Percentiles rank a stretch among this genome's conserved stretches.
These are phyloP conservation scores for Crithidia acanthocephali DNA, from an alignment of 208 protist species.

Conservation along the genomic window DNA sequence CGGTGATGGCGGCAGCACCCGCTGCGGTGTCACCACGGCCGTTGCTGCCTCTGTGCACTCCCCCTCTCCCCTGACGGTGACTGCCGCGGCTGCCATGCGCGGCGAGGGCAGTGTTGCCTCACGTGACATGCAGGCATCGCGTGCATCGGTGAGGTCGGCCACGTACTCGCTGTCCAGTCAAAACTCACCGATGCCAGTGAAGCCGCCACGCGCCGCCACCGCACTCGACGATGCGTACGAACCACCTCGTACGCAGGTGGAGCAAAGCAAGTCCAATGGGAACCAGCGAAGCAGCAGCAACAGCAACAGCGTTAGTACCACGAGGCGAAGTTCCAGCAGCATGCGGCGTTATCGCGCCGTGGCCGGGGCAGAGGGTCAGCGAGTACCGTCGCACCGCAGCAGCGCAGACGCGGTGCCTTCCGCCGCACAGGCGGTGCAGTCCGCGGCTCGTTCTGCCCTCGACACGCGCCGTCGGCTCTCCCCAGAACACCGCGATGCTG, in stretches of 20 bases:
- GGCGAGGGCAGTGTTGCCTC: slow-evolving; percentile 8
- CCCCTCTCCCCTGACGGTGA: slow-evolving; percentile 2
- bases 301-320: background rate
- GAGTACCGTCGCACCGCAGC: background rate
- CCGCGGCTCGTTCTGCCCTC: background rate
- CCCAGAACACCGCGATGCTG: background rate
- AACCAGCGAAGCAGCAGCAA: background rate
- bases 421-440: background rate
- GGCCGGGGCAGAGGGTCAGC: background rate
- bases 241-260: background rate
- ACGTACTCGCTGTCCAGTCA: background rate
- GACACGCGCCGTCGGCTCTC: slow-evolving; percentile 10
- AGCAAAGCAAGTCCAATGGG: background rate
- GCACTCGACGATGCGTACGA: background rate
- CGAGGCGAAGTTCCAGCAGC: background rate
- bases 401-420: background rate
- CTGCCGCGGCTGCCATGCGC: slow-evolving; percentile 2
- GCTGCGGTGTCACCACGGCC: background rate
- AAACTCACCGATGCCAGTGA: background rate
- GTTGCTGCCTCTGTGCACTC: slow-evolving; percentile 6
- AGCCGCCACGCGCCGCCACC: background rate
- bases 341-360: background rate
- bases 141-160: background rate
- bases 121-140: background rate
- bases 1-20: no score